phyloP scores from a whole-genome alignment of 2,329 filamentous ascomycete genomes.

The Fusarium sp. region DNA sequence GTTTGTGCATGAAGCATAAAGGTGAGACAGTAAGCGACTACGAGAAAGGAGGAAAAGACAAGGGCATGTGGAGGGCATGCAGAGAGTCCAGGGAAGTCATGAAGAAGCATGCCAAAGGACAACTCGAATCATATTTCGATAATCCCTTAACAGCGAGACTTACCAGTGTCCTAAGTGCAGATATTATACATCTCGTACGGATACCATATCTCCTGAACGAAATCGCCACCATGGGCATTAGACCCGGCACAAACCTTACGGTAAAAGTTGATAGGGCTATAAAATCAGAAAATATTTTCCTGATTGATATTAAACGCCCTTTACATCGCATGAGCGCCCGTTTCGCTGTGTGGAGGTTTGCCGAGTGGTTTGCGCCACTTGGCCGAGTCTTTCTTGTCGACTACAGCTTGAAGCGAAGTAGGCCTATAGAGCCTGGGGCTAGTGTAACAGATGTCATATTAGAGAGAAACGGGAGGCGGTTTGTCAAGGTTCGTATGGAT shows the following conservation, averaged over 20 bases:
- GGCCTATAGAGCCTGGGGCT: background rate
- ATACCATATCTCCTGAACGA: background rate
- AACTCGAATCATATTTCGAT: background rate
- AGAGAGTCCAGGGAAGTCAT: background rate
- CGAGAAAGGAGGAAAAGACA: background rate
- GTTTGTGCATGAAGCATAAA: background rate
- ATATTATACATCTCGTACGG: background rate
- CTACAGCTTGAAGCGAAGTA: background rate
- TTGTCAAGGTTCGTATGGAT: background rate
- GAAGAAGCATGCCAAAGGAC: background rate
- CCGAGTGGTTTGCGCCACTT: background rate
- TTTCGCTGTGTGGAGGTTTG: background rate
- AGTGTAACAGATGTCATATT: background rate
- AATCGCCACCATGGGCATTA: accelerated
- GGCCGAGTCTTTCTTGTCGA: background rate
- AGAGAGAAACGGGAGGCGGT: background rate
- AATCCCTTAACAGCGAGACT: background rate
- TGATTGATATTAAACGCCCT: background rate
- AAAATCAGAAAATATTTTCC: background rate
- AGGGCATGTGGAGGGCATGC: background rate
- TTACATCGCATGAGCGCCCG: background rate
- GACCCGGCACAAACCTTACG: background rate
- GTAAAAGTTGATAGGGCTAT: no score
- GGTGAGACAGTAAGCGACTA: no score
- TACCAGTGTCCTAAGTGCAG: background rate